phyloP scores from a whole-genome alignment of 2,329 filamentous ascomycete species.

The Botrytis squamosa region DNA sequence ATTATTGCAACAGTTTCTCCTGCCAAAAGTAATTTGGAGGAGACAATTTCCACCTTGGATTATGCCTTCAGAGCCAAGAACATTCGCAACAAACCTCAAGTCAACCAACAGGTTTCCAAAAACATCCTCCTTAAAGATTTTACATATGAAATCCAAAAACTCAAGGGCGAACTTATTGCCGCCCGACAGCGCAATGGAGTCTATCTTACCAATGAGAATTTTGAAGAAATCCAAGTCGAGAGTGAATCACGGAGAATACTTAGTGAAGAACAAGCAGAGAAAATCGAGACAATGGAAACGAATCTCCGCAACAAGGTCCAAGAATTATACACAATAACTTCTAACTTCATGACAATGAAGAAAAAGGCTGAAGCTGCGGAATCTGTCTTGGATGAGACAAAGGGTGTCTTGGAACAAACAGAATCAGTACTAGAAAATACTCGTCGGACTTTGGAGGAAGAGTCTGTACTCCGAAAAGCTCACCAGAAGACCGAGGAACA shows the following conservation, averaged over 20 bases:
- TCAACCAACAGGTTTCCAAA: constrained; percentile 90
- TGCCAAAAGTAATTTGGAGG: constrained; percentile 90
- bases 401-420: constrained; percentile 79
- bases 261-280: constrained; percentile 86
- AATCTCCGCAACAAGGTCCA: constrained; percentile 93
- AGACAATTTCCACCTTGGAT: constrained; percentile 96
- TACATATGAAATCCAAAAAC: constrained; percentile 85
- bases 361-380: constrained; percentile 83
- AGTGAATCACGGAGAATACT: constrained; percentile 91
- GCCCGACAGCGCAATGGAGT: constrained; percentile 93
- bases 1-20: constrained; percentile 97
- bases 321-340: constrained; percentile 82
- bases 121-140: constrained; percentile 90
- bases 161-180: constrained; percentile 90
- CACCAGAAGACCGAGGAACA: constrained; percentile 82
- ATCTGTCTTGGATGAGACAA: constrained; percentile 71
- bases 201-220: constrained; percentile 83
- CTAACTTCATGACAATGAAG: constrained; percentile 82
- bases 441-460: constrained; percentile 72
- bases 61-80: constrained; percentile 99
- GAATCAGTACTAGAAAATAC: constrained; percentile 80
- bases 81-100: constrained; percentile 94
- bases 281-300: constrained; percentile 86
- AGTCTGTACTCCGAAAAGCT: constrained; percentile 75
- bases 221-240: constrained; percentile 86